Evolutionary conservation across 2,329 filamentous ascomycete genomes (phyloP).

Genomic region (Hawksworthiomyces lignivorus): DNA sequence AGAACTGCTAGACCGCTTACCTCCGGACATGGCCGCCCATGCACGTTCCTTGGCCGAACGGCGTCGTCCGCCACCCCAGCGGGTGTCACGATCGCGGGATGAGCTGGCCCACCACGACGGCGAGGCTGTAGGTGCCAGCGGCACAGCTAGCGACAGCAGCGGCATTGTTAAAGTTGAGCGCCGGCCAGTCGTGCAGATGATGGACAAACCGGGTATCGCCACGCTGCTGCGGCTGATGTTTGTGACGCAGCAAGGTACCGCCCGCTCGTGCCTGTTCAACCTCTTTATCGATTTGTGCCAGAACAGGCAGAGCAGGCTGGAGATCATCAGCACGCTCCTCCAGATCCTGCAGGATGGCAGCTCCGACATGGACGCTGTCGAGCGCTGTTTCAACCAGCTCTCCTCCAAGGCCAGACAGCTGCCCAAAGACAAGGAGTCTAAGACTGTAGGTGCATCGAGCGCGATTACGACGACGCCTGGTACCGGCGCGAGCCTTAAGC

Average conservation of each 20-base stretch:
- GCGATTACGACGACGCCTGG: neutral
- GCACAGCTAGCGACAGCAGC: neutral
- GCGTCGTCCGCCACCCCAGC: slow-evolving; percentile 20
- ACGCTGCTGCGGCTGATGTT: slow-evolving; percentile 99
- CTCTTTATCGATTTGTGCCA: slow-evolving; percentile 89
- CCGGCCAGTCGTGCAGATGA: slow-evolving; percentile 85
- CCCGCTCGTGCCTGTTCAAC: slow-evolving; percentile 74
- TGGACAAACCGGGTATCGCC: slow-evolving; percentile 91
- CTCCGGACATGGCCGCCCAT: slow-evolving; percentile 78
- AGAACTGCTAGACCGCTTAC: slow-evolving; percentile 74
- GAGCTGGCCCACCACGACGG: slow-evolving; percentile 9
- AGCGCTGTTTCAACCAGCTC: slow-evolving; percentile 89
- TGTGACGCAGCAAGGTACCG: slow-evolving; percentile 81
- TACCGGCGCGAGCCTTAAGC: slow-evolving; percentile 10
- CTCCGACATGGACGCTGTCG: slow-evolving; percentile 84
- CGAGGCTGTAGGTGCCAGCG: no score
- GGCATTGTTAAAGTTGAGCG: slow-evolving; percentile 56
- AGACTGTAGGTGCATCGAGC: no score
- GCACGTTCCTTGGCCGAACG: slow-evolving; percentile 60
- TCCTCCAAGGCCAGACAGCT: slow-evolving; percentile 79
- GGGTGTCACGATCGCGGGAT: slow-evolving; percentile 22
- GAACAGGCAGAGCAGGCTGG: slow-evolving; percentile 90
- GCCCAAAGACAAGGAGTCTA: slow-evolving; percentile 47
- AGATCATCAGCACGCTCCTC: slow-evolving; percentile 86
- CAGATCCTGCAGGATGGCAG: slow-evolving; percentile 95